A percentile compares a stretch with the other conserved stretches of the same genome.
Conservation (phyloP, 176 grass and related monocot genomes). For the Poa annua region DNA sequence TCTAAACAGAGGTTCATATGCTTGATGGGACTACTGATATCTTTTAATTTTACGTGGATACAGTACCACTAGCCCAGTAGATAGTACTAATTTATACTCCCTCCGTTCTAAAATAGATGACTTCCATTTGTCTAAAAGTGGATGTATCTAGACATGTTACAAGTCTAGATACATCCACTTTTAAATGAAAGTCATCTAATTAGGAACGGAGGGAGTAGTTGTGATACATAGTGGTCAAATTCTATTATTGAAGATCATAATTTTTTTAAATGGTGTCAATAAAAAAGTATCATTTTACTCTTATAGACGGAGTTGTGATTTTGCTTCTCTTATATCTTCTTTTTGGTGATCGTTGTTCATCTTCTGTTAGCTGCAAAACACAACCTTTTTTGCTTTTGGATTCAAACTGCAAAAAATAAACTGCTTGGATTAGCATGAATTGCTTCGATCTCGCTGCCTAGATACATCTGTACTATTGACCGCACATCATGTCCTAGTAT, state of each 20-base stretch:
- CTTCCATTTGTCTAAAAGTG: too few species aligned
- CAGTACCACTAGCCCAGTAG: background rate
- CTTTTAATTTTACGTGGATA: background rate
- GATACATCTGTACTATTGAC: background rate
- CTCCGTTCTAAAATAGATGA: too few species aligned
- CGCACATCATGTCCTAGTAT: background rate
- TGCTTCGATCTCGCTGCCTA: background rate
- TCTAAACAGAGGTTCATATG: background rate
- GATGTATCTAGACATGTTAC: too few species aligned
- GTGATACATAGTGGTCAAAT: background rate
- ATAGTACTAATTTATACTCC: too few species aligned
- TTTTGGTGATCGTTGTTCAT: background rate
- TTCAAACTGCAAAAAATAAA: background rate
- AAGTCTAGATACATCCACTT: too few species aligned
- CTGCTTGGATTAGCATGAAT: background rate
- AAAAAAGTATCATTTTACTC: background rate
- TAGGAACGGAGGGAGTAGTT: too few species aligned
- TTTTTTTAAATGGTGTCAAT: background rate
- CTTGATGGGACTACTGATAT: background rate
- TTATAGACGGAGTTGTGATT: background rate
- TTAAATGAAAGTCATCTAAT: too few species aligned
- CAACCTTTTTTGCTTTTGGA: background rate
- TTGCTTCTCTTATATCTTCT: slow-evolving; percentile 5
- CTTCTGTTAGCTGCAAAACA: background rate
- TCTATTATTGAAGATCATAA: slow-evolving; percentile 21